Evolutionary conservation across 2,329 filamentous ascomycete species (phyloP), one percentile per base, ranked within the genome.

Genomic region (Colletotrichum gigasporum): DNA sequence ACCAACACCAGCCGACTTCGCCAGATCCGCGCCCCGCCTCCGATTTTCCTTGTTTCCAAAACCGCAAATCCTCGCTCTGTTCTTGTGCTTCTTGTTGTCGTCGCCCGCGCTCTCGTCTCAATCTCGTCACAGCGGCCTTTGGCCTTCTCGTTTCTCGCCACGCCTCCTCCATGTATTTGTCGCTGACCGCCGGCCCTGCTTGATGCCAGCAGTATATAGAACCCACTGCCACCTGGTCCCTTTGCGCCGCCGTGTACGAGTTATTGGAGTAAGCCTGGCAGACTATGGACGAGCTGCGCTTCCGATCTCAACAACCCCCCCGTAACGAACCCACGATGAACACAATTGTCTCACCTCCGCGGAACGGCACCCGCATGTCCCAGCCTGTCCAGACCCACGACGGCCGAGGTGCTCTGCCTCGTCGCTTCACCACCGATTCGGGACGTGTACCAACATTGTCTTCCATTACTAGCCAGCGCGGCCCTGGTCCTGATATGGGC

Each of bases 391-490:
- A 63, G 63, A 76, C 85, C 68, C 85, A 88, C 77, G 93, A 97
- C 74, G 86, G 87, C 69, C 90, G 94, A 78, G 87, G 88, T 68
- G 90, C 89, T 71, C 84, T 98, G 75, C 93, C 94, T 79, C 90
- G 95, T 74, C 91, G 95, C 75, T 98, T 98, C 80, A 98, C 95
- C 68, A 96, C 94, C 62, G 96, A 97, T 80, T 90, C 92, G 80
- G 85, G 93, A 79, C 86, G 94, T 85, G 83, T 95, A 79, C 91
- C 91, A 77, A 93, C 91, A 75, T 82, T 92, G 79, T 87, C 85
- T 62, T 86, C 87, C 66, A 80, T 94, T 74, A 83, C 85, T 37
- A 76, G 80, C 47, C 81, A 82, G 70, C 83, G 83, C 67, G 76
- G 75, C 35, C 78, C 80, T 52, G 85, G 85, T 58, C 71, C 79